Percentiles rank a stretch among this genome's conserved stretches.
Evolutionary conservation across 768 basidiomycete species (phyloP).

Genomic region (Mycena galopus): DNA sequence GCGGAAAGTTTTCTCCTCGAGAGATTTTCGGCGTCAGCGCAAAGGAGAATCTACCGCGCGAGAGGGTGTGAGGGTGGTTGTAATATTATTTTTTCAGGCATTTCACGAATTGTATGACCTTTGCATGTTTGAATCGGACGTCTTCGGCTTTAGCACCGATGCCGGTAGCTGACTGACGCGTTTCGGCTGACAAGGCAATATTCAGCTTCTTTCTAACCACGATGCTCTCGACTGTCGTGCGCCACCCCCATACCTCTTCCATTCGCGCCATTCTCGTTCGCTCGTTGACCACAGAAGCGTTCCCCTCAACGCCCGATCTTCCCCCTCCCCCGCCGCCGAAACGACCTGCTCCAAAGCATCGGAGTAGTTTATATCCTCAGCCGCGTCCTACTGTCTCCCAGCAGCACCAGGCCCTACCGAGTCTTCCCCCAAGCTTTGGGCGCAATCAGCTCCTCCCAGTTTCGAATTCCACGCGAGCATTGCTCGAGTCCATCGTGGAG

Average conservation of each 20-base stretch:
- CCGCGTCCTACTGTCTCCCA: conserved; percentile 60
- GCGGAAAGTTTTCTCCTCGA: conserved; percentile 43
- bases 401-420: conserved; percentile 55
- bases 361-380: conserved; percentile 58
- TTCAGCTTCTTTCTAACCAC: conserved; percentile 16
- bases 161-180: conserved; percentile 19
- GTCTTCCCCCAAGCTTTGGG: conserved; percentile 80
- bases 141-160: background rate
- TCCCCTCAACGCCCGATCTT: conserved; percentile 49
- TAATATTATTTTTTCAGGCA: background rate
- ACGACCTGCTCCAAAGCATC: conserved; percentile 47
- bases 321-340: conserved; percentile 52
- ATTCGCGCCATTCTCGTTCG: conserved; percentile 49
- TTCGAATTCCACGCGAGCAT: conserved; percentile 80
- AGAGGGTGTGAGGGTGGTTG: conserved; percentile 34
- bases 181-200: no score
- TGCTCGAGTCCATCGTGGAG: conserved; percentile 84
- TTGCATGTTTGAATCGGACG: background rate
- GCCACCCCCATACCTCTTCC: conserved; percentile 23
- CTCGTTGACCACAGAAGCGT: conserved; percentile 59
- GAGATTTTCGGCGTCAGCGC: conserved; percentile 56
- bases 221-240: conserved; percentile 40
- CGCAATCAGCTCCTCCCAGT: conserved; percentile 87
- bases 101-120: background rate
- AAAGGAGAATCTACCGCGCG: conserved; percentile 60